Base-by-base conservation (phyloP, 768 basidiomycete species). In the Suillus weaverae region DNA sequence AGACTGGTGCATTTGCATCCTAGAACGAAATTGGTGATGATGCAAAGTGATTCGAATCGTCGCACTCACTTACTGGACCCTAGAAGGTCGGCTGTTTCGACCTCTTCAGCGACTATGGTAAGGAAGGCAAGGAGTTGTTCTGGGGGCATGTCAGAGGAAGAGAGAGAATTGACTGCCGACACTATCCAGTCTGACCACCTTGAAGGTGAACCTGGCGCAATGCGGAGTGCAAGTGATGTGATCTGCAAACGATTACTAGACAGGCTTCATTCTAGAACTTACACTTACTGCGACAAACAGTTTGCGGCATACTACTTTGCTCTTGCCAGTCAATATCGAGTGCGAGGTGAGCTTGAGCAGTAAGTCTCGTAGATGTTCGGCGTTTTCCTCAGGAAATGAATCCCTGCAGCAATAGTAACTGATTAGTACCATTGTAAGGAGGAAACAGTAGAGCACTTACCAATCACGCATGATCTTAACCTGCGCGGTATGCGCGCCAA, bases 401-500 rank as follows among this genome's bases (percentile, higher is more conserved):
- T 88, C 89, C 94, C 94, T 94, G 61, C 22, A 63, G 38, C 22
- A 39, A 20, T 20, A 51, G 50, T 30, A 51, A 18, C 16, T 30
- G 18, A 22, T 62, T 38, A 16, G 66, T 73, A 54, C 69, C 9
- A 32, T 6, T 35, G 5, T 7, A 35, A 44, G 11, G 46, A 61
- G 26, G 43, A 14, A 62, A 30, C 43, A 5, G 55, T 32, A 13
- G 59, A 38, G 5, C 57, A 75, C 85, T 67, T 73, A 95, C 95
- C 95, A 97, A 74, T 97, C 95, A 67, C 95, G 81, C 16, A 91
- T 88, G 67, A 97, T 94, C 84, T 98, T 98, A 66, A 96, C 92
- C 72, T 96, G 94, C 3, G 90, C 86, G 0, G 94, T 97, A 70
- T 97, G 95, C 5, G 95, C 95, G 3, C 95, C 94, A 71, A 94